Conservation (phyloP, 179 eudicot species). For the Actinidia arguta region DNA sequence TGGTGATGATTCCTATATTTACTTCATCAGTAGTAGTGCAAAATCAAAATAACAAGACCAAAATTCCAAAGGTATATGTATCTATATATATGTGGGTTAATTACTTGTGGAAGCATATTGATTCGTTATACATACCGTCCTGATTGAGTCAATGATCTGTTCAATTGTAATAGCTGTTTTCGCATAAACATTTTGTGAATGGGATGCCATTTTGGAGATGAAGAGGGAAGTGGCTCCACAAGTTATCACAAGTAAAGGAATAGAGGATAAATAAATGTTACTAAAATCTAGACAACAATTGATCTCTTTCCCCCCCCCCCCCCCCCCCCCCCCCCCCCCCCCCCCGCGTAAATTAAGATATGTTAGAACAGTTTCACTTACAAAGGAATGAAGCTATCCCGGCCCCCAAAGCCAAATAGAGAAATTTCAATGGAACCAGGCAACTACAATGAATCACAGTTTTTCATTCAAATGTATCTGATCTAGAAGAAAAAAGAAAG, state of each 20-base stretch:
- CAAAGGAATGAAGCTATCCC: conserved; percentile 82
- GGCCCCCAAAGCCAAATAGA: conserved; percentile 75
- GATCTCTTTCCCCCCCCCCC: conserved; percentile 76
- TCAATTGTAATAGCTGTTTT: conserved; percentile 64
- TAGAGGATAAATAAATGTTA: conserved; percentile 41
- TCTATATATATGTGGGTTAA: too few relatives aligned
- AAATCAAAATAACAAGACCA: not conserved
- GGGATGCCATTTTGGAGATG: conserved; percentile 52
- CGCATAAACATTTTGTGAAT: conserved; percentile 63
- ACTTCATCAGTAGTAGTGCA: not conserved
- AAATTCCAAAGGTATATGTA: not conserved
- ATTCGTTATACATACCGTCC: conserved; percentile 44
- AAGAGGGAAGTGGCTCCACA: conserved; percentile 44
- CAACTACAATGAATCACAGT: not conserved
- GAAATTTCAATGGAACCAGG: conserved; percentile 69
- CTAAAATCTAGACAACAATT: conserved; percentile 48
- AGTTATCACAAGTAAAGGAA: conserved; percentile 54
- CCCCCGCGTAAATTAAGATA: not conserved
- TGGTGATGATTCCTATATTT: not conserved
- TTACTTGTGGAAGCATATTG: too few relatives aligned
- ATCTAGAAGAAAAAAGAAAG: not conserved
- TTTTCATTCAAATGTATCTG: not conserved
- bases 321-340: conserved; percentile 78
- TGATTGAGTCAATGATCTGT: conserved; percentile 67
- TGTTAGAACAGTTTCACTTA: conserved; percentile 38